Evolutionary conservation across 768 basidiomycete genomes (phyloP).

Genomic region (Termitomyces sp.): DNA sequence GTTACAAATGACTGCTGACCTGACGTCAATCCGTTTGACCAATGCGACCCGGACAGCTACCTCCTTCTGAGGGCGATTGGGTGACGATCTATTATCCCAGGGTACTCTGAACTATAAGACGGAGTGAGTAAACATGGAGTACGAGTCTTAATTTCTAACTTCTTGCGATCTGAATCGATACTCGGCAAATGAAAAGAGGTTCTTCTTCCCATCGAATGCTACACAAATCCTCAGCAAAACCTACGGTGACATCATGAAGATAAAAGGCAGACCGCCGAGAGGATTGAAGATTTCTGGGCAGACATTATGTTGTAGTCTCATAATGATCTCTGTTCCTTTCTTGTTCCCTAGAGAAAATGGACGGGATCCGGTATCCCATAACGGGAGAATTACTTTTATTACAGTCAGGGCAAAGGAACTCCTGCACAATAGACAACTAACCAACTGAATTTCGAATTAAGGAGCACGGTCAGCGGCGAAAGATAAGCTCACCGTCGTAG

Average conservation of each 20-base stretch:
- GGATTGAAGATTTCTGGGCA: constrained; percentile 19
- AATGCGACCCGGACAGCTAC: constrained; percentile 19
- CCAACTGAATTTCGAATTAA: background rate
- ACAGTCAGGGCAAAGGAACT: background rate
- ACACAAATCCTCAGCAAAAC: background rate
- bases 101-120: constrained; percentile 15
- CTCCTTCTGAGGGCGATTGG: constrained; percentile 1
- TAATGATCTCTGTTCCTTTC: constrained; percentile 24
- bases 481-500: constrained; percentile 18
- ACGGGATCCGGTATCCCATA: constrained; percentile 14
- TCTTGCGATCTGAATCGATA: constrained; percentile 16
- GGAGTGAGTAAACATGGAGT: background rate
- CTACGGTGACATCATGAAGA: background rate
- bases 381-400: constrained; percentile 14
- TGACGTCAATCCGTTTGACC: constrained; percentile 17
- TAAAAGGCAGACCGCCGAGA: constrained; percentile 17
- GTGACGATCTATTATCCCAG: constrained; percentile 11
- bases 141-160: constrained; percentile 7
- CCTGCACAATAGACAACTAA: background rate
- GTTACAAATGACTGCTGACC: constrained; percentile 8
- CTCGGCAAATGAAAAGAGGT: constrained; percentile 20
- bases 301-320: constrained; percentile 20
- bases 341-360: constrained; percentile 17
- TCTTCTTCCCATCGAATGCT: constrained; percentile 31
- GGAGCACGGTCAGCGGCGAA: background rate